Evolutionary conservation across 2,329 filamentous ascomycete species (phyloP).

Genomic region (Apiospora koreana): DNA sequence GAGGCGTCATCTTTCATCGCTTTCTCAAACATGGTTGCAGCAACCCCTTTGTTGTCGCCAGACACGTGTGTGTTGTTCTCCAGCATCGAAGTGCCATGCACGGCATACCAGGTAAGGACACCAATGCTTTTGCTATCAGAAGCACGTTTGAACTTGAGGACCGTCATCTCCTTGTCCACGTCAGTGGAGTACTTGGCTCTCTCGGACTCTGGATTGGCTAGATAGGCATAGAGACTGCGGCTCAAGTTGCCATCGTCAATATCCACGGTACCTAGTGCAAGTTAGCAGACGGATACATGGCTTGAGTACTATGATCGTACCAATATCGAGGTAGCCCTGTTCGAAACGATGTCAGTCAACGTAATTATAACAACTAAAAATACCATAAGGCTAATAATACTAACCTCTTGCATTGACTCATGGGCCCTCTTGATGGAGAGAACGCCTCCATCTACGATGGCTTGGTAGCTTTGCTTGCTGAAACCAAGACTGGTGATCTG

Average conservation of each 20-base stretch:
- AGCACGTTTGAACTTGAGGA: conserved; percentile 72
- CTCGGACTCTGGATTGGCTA: conserved; percentile 77
- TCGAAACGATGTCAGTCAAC: conserved; percentile 17
- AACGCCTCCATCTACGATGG: conserved; percentile 82
- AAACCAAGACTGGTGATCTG: conserved; percentile 88
- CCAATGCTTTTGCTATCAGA: conserved; percentile 74
- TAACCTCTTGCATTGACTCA: conserved; percentile 57
- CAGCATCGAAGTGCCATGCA: conserved; percentile 86
- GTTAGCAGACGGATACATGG: conserved; percentile 14
- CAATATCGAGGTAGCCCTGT: conserved; percentile 68
- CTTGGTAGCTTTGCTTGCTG: conserved; percentile 79
- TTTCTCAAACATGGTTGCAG: conserved; percentile 80
- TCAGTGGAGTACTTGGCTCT: conserved; percentile 63
- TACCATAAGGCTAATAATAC: background rate
- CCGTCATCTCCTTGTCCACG: conserved; percentile 75
- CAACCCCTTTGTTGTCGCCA: conserved; percentile 92
- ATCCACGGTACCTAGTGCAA: conserved; percentile 44
- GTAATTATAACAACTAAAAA: no score
- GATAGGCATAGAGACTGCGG: conserved; percentile 80
- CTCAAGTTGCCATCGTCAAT: conserved; percentile 78
- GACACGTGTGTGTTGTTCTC: conserved; percentile 88
- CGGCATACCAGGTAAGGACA: conserved; percentile 87
- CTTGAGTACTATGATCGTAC: conserved; percentile 33
- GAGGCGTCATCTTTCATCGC: conserved; percentile 54
- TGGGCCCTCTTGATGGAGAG: conserved; percentile 81